Conservation (phyloP, 2,329 filamentous ascomycete genomes). For the Lecanicillium sp. region DNA sequence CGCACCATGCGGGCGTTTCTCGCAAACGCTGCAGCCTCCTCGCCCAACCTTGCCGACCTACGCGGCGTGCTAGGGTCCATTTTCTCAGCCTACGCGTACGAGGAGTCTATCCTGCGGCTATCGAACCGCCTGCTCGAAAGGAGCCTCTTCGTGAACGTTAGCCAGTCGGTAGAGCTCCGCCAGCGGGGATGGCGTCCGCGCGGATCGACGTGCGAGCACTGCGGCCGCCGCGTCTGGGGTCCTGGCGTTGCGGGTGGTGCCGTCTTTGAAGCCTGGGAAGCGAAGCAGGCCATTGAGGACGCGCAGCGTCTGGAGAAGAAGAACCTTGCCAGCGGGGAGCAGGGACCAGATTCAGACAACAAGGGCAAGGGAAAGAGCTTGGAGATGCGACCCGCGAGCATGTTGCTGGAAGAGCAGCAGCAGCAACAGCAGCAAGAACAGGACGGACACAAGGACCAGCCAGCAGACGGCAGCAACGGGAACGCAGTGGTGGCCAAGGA, state of each 20-base stretch:
- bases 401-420: constrained; percentile 29
- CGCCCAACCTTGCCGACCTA: constrained; percentile 81
- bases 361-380: constrained; percentile 42
- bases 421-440: constrained; percentile 29
- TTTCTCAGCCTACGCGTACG: constrained; percentile 92
- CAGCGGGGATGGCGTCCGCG: constrained; percentile 85
- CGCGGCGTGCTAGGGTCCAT: constrained; percentile 80
- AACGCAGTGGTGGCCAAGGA: constrained; percentile 24
- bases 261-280: constrained; percentile 79
- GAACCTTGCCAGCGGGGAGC: constrained; percentile 24
- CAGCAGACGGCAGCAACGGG: constrained; percentile 11
- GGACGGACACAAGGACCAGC: constrained; percentile 23
- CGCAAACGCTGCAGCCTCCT: constrained; percentile 70
- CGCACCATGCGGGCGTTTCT: constrained; percentile 86
- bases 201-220: constrained; percentile 82
- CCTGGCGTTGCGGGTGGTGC: constrained; percentile 66
- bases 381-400: constrained; percentile 35
- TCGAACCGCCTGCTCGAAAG: constrained; percentile 83
- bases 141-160: constrained; percentile 79
- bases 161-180: constrained; percentile 65
- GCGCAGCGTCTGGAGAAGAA: constrained; percentile 39
- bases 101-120: constrained; percentile 79
- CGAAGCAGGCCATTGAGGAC: constrained; percentile 45
- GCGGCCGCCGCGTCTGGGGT: constrained; percentile 78
- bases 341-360: constrained; percentile 1